Evolutionary conservation across 345 rosid genomes (phyloP).

Genomic region (Eucalyptus dawsonii): DNA sequence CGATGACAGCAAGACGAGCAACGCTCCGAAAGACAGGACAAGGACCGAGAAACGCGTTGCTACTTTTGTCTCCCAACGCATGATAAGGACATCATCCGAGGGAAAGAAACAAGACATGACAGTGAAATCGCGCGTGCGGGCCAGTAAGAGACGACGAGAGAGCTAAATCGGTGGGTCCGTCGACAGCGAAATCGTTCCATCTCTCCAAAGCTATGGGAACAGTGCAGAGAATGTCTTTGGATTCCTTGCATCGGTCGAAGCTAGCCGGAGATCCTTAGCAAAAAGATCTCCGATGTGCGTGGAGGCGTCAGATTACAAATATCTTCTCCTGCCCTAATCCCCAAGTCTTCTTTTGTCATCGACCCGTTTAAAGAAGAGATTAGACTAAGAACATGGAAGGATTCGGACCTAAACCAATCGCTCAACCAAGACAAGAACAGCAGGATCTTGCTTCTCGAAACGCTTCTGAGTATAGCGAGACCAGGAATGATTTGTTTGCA

Average conservation of each 20-base stretch:
- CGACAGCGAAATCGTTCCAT: background rate
- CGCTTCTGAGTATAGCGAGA: background rate
- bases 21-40: background rate
- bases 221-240: background rate
- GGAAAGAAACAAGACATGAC: background rate
- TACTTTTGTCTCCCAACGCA: background rate
- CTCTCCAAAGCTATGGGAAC: background rate
- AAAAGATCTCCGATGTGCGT: background rate
- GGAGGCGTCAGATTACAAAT: background rate
- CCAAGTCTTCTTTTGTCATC: background rate
- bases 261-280: background rate
- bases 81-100: background rate
- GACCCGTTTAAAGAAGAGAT: background rate
- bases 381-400: background rate
- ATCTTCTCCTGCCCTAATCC: background rate
- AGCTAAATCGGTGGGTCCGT: background rate
- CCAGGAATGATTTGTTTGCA: background rate
- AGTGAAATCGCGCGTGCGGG: background rate
- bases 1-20: background rate
- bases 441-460: background rate
- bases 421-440: background rate
- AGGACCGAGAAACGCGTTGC: background rate
- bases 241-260: background rate
- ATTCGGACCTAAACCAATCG: background rate
- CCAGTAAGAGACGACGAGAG: background rate